Evolutionary conservation across 2,329 filamentous ascomycete species (phyloP), one percentile per base, ranked within the genome.

Genomic region (Colletotrichum zoysiae): DNA sequence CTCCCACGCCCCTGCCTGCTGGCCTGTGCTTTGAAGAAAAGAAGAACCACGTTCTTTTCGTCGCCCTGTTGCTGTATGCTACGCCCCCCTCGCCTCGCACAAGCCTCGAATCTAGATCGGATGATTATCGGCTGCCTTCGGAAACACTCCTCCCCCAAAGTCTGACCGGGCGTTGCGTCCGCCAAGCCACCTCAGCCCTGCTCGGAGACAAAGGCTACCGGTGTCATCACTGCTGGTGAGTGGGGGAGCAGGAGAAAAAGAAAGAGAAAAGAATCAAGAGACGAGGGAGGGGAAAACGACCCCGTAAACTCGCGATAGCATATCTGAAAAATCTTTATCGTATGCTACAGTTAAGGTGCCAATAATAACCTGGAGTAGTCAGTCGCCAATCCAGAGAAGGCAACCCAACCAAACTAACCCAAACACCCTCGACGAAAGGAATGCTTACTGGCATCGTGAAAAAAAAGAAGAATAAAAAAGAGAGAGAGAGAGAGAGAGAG

Each of bases 391-490:
- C 6, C 11, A 23, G 33, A 23, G 12, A 14, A 23, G 20, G 12
- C n/a, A 6, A 33, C 11, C 9, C 20, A n/a, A n/a, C 35, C 20
- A 40, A 40, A 40, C 55, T 14, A 23, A 40, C 7, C 55, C 20
- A 46, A 46, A 46, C 42, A 44, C 2, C 33, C 35, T 35, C 11
- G 38, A 16, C 26, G 55, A 18, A 33, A n/a, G 18, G 26, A 9
- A 3, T 20, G 82, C 86, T 80, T 78, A 90, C 89, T 79, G 70
- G 75, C 79, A 79, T 67, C 86, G 84, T 79, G 82, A 86, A 58
- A 78, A 66, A 75, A 26, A 26, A 26, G 3, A 26, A 26, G 26
- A 26, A 26, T 26, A 26, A 26, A 26, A 26, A 26, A 26, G n/a
- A n/a, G n/a, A n/a, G n/a, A n/a, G n/a, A 26, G 26, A 26, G n/a